A percentile compares a stretch with the other conserved stretches of the same genome.
These are phyloP conservation scores for Cryptococcus sp. DNA, from an alignment of 1,284 basidiomycete species.

Conservation along the genomic window DNA sequence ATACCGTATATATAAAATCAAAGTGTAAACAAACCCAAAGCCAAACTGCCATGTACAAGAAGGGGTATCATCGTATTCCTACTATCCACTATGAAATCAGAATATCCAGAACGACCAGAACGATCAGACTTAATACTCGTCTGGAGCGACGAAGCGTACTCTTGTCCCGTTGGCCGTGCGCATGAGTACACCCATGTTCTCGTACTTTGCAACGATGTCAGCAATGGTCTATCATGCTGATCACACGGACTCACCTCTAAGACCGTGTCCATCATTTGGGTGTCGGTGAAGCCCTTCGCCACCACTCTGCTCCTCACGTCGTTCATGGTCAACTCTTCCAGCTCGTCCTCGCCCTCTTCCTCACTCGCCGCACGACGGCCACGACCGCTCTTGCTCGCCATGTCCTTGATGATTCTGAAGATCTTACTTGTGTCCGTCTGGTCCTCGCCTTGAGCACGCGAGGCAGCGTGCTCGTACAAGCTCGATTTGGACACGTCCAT, in stretches of 20 bases:
- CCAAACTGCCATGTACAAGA: too few species aligned
- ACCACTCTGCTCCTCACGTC: conserved; percentile 82
- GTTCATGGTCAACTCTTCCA: conserved; percentile 66
- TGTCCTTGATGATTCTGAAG: conserved; percentile 84
- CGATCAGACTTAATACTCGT: conserved; percentile 22
- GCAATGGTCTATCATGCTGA: conserved; percentile 9
- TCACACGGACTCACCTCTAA: conserved; percentile 61
- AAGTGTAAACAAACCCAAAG: too few species aligned
- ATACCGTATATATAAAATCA: too few species aligned
- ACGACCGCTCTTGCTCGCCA: conserved; percentile 59
- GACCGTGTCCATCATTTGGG: conserved; percentile 81
- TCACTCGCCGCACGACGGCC: conserved; percentile 56
- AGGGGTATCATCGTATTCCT: too few species aligned
- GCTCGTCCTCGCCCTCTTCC: conserved; percentile 66
- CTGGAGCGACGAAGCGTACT: conserved; percentile 57
- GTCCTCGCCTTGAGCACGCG: conserved; percentile 62
- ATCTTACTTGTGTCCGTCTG: conserved; percentile 77
- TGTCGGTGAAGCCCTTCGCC: conserved; percentile 85
- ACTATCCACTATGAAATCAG: too few species aligned
- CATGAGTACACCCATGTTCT: conserved; percentile 72
- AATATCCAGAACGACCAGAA: too few species aligned
- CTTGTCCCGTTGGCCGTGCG: conserved; percentile 75
- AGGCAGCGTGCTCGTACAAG: conserved; percentile 72
- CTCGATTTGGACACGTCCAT: conserved; percentile 96
- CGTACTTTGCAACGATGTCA: conserved; percentile 63